Percentiles rank a stretch among this genome's conserved stretches.
These are phyloP conservation scores for Kwoniella sp. DNA, from an alignment of 768 basidiomycete genomes.

Conservation along the genomic window DNA sequence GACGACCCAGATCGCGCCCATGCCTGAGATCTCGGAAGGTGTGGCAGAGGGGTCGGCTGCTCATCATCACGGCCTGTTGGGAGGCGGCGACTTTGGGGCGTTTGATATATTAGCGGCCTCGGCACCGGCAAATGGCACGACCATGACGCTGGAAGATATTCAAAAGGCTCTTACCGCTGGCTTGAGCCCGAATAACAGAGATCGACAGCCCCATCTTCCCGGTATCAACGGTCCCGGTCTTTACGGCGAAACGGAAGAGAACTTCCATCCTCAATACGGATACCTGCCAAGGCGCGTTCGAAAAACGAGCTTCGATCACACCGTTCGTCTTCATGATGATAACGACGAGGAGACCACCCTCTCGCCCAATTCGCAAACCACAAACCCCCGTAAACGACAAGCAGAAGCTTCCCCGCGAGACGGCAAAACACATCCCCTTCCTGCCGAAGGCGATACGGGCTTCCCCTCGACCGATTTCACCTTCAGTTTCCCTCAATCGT, in stretches of 20 bases:
- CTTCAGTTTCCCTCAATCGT: conserved; percentile 52
- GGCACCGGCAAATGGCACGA: conserved; percentile 27
- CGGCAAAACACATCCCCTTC: conserved; percentile 26
- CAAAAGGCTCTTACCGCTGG: conserved; percentile 27
- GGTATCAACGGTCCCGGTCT: conserved; percentile 54
- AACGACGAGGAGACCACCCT: conserved; percentile 62
- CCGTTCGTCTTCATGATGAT: conserved; percentile 66
- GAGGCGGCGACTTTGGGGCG: conserved; percentile 19
- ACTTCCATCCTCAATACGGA: conserved; percentile 55
- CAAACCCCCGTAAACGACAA: conserved; percentile 56
- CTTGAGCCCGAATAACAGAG: conserved; percentile 13
- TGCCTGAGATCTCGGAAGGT: conserved; percentile 12
- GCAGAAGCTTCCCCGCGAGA: conserved; percentile 50
- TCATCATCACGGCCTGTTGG: background rate
- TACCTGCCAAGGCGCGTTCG: conserved; percentile 80
- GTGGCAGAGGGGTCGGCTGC: background rate
- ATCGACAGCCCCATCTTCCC: conserved; percentile 36
- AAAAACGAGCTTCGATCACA: conserved; percentile 95
- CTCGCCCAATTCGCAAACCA: conserved; percentile 18
- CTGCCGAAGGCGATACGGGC: conserved; percentile 32
- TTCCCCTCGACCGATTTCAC: conserved; percentile 56
- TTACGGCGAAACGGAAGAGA: conserved; percentile 49
- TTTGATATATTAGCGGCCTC: conserved; percentile 45
- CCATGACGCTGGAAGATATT: conserved; percentile 19
- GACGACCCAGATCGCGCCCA: conserved; percentile 5